Conservation (phyloP, 352 stramenopile species). For the Blastocystis hominis region DNA sequence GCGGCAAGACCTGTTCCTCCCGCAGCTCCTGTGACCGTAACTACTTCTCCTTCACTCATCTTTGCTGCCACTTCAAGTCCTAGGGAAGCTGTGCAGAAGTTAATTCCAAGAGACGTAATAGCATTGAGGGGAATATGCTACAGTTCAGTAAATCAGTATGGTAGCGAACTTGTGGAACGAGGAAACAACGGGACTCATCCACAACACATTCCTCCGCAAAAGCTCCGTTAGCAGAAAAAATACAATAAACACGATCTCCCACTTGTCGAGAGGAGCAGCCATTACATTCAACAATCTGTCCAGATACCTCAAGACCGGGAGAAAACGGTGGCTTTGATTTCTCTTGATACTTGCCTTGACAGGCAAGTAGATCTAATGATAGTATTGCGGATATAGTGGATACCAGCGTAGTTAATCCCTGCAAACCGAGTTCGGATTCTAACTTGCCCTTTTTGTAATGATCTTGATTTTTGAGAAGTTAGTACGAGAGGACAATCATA, state of each 20-base stretch:
- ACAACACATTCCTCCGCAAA: constrained; percentile 17
- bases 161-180: background rate
- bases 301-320: background rate
- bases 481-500: no score
- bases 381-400: background rate
- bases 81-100: background rate
- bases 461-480: no score
- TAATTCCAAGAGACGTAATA: background rate
- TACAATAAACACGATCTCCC: constrained; percentile 7
- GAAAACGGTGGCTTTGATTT: background rate
- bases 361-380: constrained; percentile 5
- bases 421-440: background rate
- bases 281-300: background rate
- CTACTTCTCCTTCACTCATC: background rate
- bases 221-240: background rate
- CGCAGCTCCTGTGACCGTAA: constrained; percentile 25
- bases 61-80: background rate
- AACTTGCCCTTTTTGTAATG: constrained; percentile 20
- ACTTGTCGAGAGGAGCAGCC: background rate
- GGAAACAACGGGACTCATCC: background rate
- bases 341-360: background rate
- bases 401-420: constrained; percentile 35
- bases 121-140: background rate
- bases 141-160: background rate
- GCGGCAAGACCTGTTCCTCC: constrained; percentile 7